phyloP scores from a whole-genome alignment of 768 basidiomycete species.

The Suillus hirtellus region DNA sequence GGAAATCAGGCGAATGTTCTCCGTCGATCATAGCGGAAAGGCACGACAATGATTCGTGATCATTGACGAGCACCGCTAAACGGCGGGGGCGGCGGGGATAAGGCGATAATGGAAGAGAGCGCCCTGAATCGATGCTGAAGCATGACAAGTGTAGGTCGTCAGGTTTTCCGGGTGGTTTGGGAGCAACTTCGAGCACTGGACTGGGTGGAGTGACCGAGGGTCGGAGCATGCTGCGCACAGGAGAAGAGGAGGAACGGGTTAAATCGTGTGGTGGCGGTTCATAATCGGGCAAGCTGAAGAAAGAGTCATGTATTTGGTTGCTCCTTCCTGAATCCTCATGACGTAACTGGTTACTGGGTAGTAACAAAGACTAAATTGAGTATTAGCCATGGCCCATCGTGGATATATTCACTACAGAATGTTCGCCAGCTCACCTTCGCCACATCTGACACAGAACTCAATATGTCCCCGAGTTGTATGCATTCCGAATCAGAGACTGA shows the following conservation, averaged over 20 bases:
- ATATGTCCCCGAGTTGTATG: not conserved
- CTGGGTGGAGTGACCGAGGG: conserved; percentile 36
- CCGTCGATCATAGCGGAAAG: conserved; percentile 41
- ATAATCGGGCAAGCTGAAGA: conserved; percentile 12
- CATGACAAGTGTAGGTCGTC: not conserved
- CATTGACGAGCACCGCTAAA: conserved; percentile 40
- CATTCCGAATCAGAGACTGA: not conserved
- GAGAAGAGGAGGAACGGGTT: conserved; percentile 35
- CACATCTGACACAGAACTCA: not conserved
- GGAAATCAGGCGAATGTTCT: conserved; percentile 14
- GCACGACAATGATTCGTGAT: conserved; percentile 35
- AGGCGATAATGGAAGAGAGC: not conserved
- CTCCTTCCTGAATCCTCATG: not conserved
- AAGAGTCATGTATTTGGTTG: conserved; percentile 9
- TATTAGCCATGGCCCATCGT: not conserved
- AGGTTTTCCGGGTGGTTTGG: conserved; percentile 1
- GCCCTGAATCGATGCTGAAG: not conserved
- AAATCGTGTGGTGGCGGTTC: conserved; percentile 12
- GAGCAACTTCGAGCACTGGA: conserved; percentile 21
- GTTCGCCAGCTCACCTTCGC: not conserved
- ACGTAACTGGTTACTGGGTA: not conserved
- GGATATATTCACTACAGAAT: not conserved
- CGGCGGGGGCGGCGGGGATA: conserved; percentile 35
- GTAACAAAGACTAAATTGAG: not conserved
- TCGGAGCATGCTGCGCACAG: conserved; percentile 28